Percentiles rank a stretch among this genome's conserved stretches.
These are phyloP conservation scores for Biancaea sappan DNA, from an alignment of 306 rosid species.

Conservation along the genomic window DNA sequence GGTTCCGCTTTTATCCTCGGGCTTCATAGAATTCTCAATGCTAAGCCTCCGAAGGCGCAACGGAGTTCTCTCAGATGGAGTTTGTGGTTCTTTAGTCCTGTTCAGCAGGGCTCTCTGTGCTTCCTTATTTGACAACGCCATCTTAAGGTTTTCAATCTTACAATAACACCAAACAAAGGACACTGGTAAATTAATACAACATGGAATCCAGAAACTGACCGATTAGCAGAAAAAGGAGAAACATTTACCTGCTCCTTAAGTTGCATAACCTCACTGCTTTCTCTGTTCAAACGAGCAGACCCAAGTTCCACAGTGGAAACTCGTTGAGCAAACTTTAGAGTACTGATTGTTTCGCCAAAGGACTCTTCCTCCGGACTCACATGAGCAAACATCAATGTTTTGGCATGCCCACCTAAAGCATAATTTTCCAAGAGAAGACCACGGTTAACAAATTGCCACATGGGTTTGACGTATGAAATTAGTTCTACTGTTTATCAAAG, in stretches of 20 bases:
- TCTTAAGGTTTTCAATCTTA: conserved; percentile 80
- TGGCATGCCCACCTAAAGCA: conserved; percentile 86
- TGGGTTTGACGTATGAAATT: background rate
- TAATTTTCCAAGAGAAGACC: conserved; percentile 31
- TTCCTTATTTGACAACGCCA: conserved; percentile 71
- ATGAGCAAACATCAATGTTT: conserved; percentile 96
- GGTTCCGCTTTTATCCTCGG: conserved; percentile 47
- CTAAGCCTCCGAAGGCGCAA: conserved; percentile 65
- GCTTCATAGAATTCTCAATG: conserved; percentile 62
- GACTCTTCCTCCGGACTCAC: conserved; percentile 92
- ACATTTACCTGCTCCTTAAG: conserved; percentile 76
- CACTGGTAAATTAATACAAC: background rate
- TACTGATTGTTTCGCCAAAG: conserved; percentile 80
- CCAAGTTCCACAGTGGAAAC: conserved; percentile 94
- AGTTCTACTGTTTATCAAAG: background rate
- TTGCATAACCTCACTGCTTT: conserved; percentile 78
- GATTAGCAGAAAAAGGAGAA: background rate
- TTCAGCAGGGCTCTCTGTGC: conserved; percentile 37
- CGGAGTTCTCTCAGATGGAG: conserved; percentile 61
- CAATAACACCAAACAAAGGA: conserved; percentile 21
- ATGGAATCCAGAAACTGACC: background rate
- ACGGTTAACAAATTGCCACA: conserved; percentile 2
- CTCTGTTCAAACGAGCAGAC: conserved; percentile 74
- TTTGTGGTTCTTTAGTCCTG: conserved; percentile 49
- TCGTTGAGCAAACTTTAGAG: conserved; percentile 89